Base-by-base conservation (phyloP, 139 green algal species). In the Coelastrella sp. region DNA sequence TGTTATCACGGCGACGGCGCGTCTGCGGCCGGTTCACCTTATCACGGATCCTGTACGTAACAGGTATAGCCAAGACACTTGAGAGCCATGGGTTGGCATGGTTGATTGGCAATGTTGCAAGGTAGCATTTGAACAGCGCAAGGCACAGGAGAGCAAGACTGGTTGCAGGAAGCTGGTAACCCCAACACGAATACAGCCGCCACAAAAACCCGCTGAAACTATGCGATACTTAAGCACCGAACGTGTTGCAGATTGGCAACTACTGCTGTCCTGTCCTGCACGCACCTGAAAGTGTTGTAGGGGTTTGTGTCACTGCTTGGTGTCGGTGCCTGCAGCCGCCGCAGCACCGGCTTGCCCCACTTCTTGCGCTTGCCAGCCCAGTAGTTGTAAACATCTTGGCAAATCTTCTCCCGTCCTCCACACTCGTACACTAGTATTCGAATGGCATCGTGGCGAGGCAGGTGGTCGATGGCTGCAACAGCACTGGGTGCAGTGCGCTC, bases 211-310 rank as follows among this genome's bases (percentile, higher is more conserved):
- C 32, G 32, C 32, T 47, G 32, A 47, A 47, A 47, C 32, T 47
- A 47, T 47, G 32, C 32, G 32, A 47, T 47, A 47, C 32, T 47
- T 47, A 1, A 1, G 32, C 32, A 47, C 32, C 32, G 1, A 47
- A 47, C 32, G 32, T 47, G 32, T 47, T 47, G 32, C 32, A 47
- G 32, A 47, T 47, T 47, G 32, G 0, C 32, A 47, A 47, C 32
- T 47, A 1, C 32, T 47, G 32, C 32, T 47, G 32, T 47, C 32
- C 32, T 47, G 32, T 47, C 32, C 32, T 47, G 32, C 32, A 47
- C 90, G 4, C 85, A 97, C 96, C 98, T 97, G 93, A 99, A 99
- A 16, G 98, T 97, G 86, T 98, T 98, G 93, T 96, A 98, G 0
- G 98, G 98, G 92, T 99, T 99, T 7, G 93, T 96, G 90, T 99